phyloP scores from a whole-genome alignment of 257 asterid species.

The Craterostigma plantagineum region DNA sequence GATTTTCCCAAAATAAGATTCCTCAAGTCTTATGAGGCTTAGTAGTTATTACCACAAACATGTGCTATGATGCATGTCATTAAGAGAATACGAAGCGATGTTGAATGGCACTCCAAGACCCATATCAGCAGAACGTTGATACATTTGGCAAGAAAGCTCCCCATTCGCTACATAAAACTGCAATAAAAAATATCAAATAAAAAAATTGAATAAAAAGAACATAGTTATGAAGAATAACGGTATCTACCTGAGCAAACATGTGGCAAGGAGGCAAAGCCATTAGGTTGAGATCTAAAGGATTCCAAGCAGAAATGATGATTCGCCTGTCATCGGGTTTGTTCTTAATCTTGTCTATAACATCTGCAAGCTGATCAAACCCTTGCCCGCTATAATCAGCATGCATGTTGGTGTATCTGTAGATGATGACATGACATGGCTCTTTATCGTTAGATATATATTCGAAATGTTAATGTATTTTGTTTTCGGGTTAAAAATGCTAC shows the following conservation, averaged over 20 bases:
- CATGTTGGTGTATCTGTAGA: no score
- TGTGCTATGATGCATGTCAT: conserved; percentile 69
- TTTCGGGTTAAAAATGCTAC: conserved; percentile 16
- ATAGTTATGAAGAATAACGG: no score
- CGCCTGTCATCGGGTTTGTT: no score
- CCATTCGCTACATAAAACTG: conserved; percentile 72
- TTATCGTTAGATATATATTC: no score
- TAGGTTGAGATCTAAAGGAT: conserved; percentile 53
- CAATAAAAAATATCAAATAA: conserved; percentile 4
- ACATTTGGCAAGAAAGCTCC: conserved; percentile 72
- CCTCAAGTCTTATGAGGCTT: no score
- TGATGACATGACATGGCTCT: no score
- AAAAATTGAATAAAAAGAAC: no score
- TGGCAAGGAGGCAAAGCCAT: conserved; percentile 83
- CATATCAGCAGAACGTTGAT: conserved; percentile 61
- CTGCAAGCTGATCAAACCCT: no score
- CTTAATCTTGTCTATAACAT: no score
- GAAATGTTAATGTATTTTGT: no score
- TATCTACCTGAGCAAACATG: conserved; percentile 90
- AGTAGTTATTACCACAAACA: conserved; percentile 79
- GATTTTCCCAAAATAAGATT: no score
- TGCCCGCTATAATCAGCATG: no score
- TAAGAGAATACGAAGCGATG: conserved; percentile 62
- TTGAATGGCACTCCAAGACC: conserved; percentile 66
- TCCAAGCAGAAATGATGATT: conserved; percentile 84